Evolutionary conservation across 176 grass and related monocot genomes (phyloP).

Genomic region (Pharus latifolius): DNA sequence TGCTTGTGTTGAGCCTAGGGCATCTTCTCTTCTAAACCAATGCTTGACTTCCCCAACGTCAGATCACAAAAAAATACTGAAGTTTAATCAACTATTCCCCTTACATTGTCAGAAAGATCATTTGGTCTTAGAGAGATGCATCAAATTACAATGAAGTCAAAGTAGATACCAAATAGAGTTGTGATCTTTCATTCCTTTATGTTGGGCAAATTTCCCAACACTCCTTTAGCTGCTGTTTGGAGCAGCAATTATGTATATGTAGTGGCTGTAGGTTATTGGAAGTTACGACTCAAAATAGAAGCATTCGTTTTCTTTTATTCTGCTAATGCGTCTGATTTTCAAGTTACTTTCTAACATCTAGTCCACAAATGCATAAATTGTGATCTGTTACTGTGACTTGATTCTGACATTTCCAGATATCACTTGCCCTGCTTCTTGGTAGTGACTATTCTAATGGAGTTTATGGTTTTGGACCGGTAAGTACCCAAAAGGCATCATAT

Average conservation of each 20-base stretch:
- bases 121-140: not conserved
- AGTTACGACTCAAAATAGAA: not conserved
- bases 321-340: not conserved
- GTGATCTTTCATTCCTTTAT: not conserved
- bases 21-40: not conserved
- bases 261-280: not conserved
- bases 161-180: not conserved
- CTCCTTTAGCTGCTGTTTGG: not conserved
- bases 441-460: constrained; percentile 85
- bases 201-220: not conserved
- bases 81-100: not conserved
- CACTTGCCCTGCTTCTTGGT: constrained; percentile 83
- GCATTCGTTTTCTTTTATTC: not conserved
- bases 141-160: not conserved
- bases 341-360: not conserved
- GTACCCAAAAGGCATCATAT: constrained; percentile 12
- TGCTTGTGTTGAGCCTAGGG: constrained; percentile 4
- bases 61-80: not conserved
- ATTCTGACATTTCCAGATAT: constrained; percentile 52
- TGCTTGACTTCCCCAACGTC: not conserved
- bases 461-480: constrained; percentile 73
- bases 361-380: not conserved
- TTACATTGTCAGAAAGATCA: not conserved
- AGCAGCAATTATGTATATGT: not conserved
- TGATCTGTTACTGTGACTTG: not conserved